These are phyloP conservation scores for Closterium sp. DNA, from an alignment of 139 green algal species.

Conservation along the genomic window DNA sequence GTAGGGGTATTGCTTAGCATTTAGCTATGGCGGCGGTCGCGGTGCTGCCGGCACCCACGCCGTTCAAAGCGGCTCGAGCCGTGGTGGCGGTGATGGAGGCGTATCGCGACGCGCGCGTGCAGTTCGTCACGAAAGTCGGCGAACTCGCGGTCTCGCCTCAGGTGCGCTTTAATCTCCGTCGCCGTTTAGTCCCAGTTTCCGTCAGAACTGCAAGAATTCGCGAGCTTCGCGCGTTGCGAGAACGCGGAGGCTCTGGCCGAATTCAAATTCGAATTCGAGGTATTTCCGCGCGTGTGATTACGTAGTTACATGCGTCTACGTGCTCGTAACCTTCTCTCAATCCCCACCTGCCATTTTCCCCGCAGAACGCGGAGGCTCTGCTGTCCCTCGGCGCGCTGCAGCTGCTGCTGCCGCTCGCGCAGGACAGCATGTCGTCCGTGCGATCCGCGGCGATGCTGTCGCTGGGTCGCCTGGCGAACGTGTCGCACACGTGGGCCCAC, in stretches of 20 bases:
- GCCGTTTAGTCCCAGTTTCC: neutral
- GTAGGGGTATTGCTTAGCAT: too few relatives aligned
- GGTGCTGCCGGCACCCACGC: neutral
- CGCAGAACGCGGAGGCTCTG: slow-evolving; percentile 19
- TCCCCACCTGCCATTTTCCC: too few relatives aligned
- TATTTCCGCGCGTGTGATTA: too few relatives aligned
- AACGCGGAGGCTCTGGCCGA: too few relatives aligned
- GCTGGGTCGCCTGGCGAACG: slow-evolving; percentile 24
- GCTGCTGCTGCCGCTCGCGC: slow-evolving; percentile 10
- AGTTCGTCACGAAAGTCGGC: neutral
- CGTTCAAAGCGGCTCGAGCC: neutral
- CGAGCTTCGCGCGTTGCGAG: neutral
- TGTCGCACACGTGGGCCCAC: slow-evolving; percentile 2
- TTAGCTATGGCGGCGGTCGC: neutral
- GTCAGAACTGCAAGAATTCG: too few relatives aligned
- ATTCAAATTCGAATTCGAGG: too few relatives aligned
- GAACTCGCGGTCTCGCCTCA: neutral
- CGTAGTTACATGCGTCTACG: too few relatives aligned
- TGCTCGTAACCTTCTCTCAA: too few relatives aligned
- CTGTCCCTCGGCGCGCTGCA: neutral
- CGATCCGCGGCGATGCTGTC: slow-evolving; percentile 9
- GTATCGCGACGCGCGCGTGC: neutral
- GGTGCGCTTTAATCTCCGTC: neutral
- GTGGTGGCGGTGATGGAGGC: neutral
- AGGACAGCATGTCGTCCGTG: slow-evolving; percentile 14